These are phyloP conservation scores for Lactarius pseudohatsudake DNA, from an alignment of 768 basidiomycete genomes.

Conservation along the genomic window DNA sequence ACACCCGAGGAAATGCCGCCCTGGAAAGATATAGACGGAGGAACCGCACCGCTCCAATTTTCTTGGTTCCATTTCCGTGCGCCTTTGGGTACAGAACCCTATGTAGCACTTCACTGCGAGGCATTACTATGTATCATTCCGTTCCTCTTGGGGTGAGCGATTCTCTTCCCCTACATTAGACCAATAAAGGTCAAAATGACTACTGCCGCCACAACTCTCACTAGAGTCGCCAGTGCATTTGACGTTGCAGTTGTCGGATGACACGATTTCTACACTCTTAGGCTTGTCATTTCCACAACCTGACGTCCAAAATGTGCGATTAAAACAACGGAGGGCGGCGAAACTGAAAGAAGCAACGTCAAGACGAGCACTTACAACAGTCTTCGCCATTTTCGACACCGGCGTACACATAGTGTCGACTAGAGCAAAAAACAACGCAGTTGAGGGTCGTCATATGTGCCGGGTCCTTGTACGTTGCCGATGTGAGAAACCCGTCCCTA, in stretches of 20 bases:
- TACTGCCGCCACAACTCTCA: slow-evolving; percentile 61
- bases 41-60: background rate
- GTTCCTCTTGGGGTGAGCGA: too few relatives aligned
- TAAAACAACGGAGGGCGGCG: background rate
- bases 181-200: slow-evolving; percentile 49
- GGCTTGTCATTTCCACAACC: slow-evolving; percentile 62
- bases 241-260: slow-evolving; percentile 54
- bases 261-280: slow-evolving; percentile 44
- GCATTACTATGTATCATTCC: too few relatives aligned
- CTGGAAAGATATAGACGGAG: background rate
- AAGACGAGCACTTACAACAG: slow-evolving; percentile 48
- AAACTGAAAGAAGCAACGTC: background rate
- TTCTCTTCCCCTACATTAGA: too few relatives aligned
- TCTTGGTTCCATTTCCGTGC: too few relatives aligned
- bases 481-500: slow-evolving; percentile 58
- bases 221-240: slow-evolving; percentile 57
- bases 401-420: slow-evolving; percentile 56
- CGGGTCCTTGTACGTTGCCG: slow-evolving; percentile 45
- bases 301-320: slow-evolving; percentile 32
- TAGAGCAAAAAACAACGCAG: slow-evolving; percentile 47
- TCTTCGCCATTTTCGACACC: slow-evolving; percentile 68
- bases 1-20: slow-evolving; percentile 38
- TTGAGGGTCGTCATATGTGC: slow-evolving; percentile 60
- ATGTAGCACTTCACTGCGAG: too few relatives aligned
- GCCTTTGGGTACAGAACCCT: too few relatives aligned